These are phyloP conservation scores for Tylopilus sp. DNA, from an alignment of 768 basidiomycete genomes.

Conservation along the genomic window DNA sequence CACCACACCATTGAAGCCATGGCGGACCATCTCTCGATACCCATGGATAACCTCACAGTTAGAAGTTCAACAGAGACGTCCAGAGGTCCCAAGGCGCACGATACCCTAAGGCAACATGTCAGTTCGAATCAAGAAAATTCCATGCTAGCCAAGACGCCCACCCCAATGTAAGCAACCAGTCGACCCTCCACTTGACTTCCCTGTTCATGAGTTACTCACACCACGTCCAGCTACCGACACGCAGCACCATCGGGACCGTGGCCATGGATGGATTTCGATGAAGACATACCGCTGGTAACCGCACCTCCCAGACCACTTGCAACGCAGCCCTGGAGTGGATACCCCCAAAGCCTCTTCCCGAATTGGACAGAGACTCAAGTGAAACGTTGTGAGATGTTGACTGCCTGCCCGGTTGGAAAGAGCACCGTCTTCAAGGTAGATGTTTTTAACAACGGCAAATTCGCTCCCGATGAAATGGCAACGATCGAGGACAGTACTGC, in stretches of 20 bases:
- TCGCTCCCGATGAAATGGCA: not conserved
- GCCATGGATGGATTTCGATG: slow-evolving; percentile 41
- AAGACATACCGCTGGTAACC: slow-evolving; percentile 12
- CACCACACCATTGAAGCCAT: slow-evolving; percentile 6
- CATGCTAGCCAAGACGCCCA: slow-evolving; percentile 15
- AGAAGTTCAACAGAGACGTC: not conserved
- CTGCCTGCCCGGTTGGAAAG: slow-evolving; percentile 9
- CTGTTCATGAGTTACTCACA: not conserved
- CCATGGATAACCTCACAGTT: slow-evolving; percentile 11
- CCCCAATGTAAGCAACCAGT: slow-evolving; percentile 19
- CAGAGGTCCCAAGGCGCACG: not conserved
- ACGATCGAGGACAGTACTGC: slow-evolving; percentile 8
- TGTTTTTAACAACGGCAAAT: slow-evolving; percentile 11
- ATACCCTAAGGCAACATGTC: not conserved
- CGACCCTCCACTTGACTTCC: not conserved
- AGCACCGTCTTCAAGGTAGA: slow-evolving; percentile 25
- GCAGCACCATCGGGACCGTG: slow-evolving; percentile 40
- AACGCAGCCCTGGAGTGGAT: slow-evolving; percentile 18
- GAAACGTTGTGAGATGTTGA: slow-evolving; percentile 30
- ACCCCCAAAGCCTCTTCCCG: slow-evolving; percentile 29
- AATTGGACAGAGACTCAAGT: slow-evolving; percentile 34
- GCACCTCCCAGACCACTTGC: not conserved
- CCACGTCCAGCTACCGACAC: slow-evolving; percentile 31
- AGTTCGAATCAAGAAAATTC: not conserved
- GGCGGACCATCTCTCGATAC: slow-evolving; percentile 17